These are phyloP conservation scores for Trichoderma sp. DNA, from an alignment of 2,329 filamentous ascomycete genomes.

Conservation along the genomic window DNA sequence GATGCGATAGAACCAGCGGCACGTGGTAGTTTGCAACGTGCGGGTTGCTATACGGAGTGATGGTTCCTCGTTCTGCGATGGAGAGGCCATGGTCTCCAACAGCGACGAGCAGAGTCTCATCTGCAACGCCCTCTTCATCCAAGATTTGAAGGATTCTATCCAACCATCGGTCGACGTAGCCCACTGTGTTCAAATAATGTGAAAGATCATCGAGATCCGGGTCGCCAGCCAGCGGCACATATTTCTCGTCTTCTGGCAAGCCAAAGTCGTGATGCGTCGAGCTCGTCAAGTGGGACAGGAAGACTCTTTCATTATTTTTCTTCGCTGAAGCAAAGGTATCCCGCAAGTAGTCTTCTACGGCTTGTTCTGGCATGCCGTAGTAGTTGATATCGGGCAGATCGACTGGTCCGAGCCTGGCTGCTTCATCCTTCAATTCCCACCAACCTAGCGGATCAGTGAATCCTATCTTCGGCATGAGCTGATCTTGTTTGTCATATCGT, in stretches of 20 bases:
- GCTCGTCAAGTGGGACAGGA: constrained; percentile 41
- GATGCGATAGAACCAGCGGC: constrained; percentile 38
- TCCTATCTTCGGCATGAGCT: constrained; percentile 37
- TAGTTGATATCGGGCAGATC: constrained; percentile 40
- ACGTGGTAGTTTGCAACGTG: constrained; percentile 40
- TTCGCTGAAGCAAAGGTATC: constrained; percentile 37
- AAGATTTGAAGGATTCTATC: constrained; percentile 36
- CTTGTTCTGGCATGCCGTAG: constrained; percentile 39
- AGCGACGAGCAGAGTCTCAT: constrained; percentile 39
- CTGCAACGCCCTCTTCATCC: constrained; percentile 37
- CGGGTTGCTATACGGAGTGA: constrained; percentile 38
- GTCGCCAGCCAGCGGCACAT: constrained; percentile 30
- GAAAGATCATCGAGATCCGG: constrained; percentile 36
- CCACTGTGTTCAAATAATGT: constrained; percentile 38
- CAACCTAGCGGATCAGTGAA: constrained; percentile 33
- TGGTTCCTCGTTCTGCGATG: constrained; percentile 36
- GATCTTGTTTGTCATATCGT: constrained; percentile 39
- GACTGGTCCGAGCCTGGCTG: constrained; percentile 36
- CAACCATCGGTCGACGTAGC: constrained; percentile 38
- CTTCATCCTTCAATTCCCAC: constrained; percentile 36
- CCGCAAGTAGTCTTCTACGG: constrained; percentile 37
- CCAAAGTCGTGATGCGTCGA: constrained; percentile 41
- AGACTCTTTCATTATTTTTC: constrained; percentile 37
- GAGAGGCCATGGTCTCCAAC: constrained; percentile 43
- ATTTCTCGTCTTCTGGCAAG: constrained; percentile 26